A percentile compares a stretch with the other conserved stretches of the same genome.
phyloP scores from a whole-genome alignment of 495 filamentous ascomycete genomes.

The Aspergillus kassunensis region DNA sequence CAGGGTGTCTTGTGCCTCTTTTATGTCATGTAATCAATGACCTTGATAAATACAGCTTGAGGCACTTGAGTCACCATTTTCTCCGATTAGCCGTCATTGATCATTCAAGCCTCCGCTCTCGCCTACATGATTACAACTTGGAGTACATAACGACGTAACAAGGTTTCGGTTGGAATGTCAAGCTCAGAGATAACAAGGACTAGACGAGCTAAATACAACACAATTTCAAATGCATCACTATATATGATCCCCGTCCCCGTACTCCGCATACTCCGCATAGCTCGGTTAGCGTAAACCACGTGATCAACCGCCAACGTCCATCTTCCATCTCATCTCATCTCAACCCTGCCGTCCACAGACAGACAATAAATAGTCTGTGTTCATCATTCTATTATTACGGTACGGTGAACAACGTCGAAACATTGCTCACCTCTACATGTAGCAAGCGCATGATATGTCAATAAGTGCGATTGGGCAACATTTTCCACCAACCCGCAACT shows the following conservation, averaged over 20 bases:
- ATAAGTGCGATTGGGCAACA: neutral
- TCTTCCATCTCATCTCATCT: neutral
- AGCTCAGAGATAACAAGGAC: neutral
- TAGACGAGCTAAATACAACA: neutral
- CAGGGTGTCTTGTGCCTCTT: neutral
- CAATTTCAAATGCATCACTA: neutral
- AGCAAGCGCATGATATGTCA: neutral
- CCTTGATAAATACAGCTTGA: neutral
- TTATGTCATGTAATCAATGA: neutral
- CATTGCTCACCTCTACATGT: neutral
- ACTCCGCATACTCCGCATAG: neutral
- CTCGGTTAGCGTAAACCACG: neutral
- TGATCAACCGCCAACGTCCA: neutral
- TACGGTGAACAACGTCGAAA: too few relatives aligned
- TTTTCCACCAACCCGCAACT: conserved; percentile 8
- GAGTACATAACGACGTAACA: too few relatives aligned
- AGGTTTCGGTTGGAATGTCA: too few relatives aligned
- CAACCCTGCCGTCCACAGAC: neutral
- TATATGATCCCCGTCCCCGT: too few relatives aligned
- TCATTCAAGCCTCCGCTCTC: neutral
- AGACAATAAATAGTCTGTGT: neutral
- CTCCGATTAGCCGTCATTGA: neutral
- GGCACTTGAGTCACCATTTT: neutral
- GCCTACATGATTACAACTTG: neutral
- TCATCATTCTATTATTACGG: too few relatives aligned